Conservation (phyloP, 805 yeast genomes). For the Torulaspora indica region DNA sequence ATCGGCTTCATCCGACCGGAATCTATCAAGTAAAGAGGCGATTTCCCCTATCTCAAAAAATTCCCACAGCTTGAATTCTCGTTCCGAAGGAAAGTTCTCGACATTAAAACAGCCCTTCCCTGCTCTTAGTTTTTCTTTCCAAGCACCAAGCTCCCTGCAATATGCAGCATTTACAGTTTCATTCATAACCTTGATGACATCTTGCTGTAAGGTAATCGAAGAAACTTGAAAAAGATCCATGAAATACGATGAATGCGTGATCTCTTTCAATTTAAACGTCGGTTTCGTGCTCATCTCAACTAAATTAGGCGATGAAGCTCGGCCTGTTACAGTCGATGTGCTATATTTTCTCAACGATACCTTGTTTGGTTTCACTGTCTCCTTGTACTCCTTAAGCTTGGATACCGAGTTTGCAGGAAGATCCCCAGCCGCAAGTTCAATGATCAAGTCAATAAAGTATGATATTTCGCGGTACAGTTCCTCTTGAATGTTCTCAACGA, state of each 20-base stretch:
- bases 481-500: constrained; percentile 24
- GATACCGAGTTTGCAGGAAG: constrained; percentile 25
- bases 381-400: constrained; percentile 44
- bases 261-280: constrained; percentile 50
- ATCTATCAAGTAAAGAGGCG: constrained; percentile 28
- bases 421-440: constrained; percentile 16
- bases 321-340: background rate
- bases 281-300: constrained; percentile 37
- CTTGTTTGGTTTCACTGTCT: constrained; percentile 15
- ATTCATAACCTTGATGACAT: constrained; percentile 37
- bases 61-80: constrained; percentile 42
- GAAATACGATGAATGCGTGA: constrained; percentile 48
- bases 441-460: constrained; percentile 24
- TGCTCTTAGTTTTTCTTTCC: constrained; percentile 15
- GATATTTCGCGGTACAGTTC: constrained; percentile 27
- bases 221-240: constrained; percentile 48
- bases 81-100: constrained; percentile 37
- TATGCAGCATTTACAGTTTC: constrained; percentile 20
- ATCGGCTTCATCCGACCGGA: constrained; percentile 7
- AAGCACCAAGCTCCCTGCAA: constrained; percentile 16
- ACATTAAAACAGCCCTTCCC: constrained; percentile 32
- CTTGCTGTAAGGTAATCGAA: constrained; percentile 49
- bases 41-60: constrained; percentile 36
- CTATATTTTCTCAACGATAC: constrained; percentile 4
- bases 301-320: constrained; percentile 3